Percentiles rank a stretch among this genome's conserved stretches.
These are phyloP conservation scores for Aspergillus arachidicola DNA, from an alignment of 2,329 filamentous ascomycete species.

Conservation along the genomic window DNA sequence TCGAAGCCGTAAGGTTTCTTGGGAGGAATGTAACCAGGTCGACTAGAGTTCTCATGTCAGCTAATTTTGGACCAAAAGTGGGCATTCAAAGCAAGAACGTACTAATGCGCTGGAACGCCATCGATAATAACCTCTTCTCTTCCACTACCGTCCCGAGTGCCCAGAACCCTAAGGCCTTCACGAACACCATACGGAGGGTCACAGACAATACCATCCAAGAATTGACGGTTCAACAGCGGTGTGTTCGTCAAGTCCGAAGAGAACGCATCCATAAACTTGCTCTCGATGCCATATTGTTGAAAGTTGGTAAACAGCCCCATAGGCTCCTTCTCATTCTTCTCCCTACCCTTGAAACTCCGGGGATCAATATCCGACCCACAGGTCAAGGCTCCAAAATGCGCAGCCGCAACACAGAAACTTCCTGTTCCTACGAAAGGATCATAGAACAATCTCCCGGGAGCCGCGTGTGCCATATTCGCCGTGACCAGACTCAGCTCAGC, in stretches of 20 bases:
- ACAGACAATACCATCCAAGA: conserved; percentile 89
- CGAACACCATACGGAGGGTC: conserved; percentile 96
- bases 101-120: conserved; percentile 71
- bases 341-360: conserved; percentile 74
- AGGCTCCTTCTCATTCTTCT: conserved; percentile 49
- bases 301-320: conserved; percentile 70
- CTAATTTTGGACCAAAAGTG: background rate
- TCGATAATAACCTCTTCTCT: conserved; percentile 65
- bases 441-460: conserved; percentile 82
- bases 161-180: conserved; percentile 87
- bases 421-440: conserved; percentile 97
- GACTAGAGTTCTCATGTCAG: conserved; percentile 40
- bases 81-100: conserved; percentile 33
- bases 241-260: conserved; percentile 86
- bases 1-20: conserved; percentile 92
- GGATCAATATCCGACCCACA: conserved; percentile 95
- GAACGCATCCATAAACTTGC: conserved; percentile 74
- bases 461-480: conserved; percentile 84
- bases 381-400: conserved; percentile 82
- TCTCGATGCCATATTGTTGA: conserved; percentile 73
- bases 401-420: conserved; percentile 85
- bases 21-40: conserved; percentile 75
- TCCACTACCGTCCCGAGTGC: conserved; percentile 63
- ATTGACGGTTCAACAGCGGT: conserved; percentile 63
- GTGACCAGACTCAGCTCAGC: conserved; percentile 88